Percentiles rank a stretch among this genome's conserved stretches.
phyloP scores from a whole-genome alignment of 1,284 basidiomycete species.

The Gymnopus androsaceus region DNA sequence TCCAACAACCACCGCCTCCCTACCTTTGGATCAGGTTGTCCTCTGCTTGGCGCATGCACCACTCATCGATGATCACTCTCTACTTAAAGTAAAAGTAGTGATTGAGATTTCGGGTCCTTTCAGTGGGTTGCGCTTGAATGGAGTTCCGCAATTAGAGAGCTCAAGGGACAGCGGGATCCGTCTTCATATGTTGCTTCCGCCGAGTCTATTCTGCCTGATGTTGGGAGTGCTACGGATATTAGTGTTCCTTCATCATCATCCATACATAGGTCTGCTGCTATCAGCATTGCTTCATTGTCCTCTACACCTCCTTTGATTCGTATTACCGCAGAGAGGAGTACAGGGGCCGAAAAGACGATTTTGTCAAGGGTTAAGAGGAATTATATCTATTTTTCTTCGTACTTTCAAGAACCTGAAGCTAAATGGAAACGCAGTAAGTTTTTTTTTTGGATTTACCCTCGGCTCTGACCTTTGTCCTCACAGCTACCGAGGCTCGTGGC shows the following conservation, averaged over 20 bases:
- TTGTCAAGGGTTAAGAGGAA: constrained; percentile 85
- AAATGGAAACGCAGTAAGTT: constrained; percentile 89
- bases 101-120: constrained; percentile 84
- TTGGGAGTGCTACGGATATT: constrained; percentile 66
- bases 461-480: constrained; percentile 11
- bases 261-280: constrained; percentile 31
- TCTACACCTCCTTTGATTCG: constrained; percentile 36
- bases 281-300: constrained; percentile 35
- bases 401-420: constrained; percentile 96
- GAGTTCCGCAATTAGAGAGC: constrained; percentile 71
- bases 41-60: constrained; percentile 73
- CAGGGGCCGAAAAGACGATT: constrained; percentile 76
- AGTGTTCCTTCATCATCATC: constrained; percentile 67
- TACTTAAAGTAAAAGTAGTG: constrained; percentile 77
- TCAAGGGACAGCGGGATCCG: constrained; percentile 64
- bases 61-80: constrained; percentile 70
- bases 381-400: constrained; percentile 97
- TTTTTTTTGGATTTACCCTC: constrained; percentile 8
- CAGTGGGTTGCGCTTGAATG: constrained; percentile 80
- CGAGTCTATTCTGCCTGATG: constrained; percentile 63
- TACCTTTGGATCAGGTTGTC: constrained; percentile 59
- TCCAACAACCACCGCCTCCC: too few relatives aligned
- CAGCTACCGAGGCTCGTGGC: constrained; percentile 82
- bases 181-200: constrained; percentile 55
- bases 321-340: constrained; percentile 53